Evolutionary conservation across 1,139 yeast genomes (phyloP).

Genomic region (Magnusiomyces sp.): DNA sequence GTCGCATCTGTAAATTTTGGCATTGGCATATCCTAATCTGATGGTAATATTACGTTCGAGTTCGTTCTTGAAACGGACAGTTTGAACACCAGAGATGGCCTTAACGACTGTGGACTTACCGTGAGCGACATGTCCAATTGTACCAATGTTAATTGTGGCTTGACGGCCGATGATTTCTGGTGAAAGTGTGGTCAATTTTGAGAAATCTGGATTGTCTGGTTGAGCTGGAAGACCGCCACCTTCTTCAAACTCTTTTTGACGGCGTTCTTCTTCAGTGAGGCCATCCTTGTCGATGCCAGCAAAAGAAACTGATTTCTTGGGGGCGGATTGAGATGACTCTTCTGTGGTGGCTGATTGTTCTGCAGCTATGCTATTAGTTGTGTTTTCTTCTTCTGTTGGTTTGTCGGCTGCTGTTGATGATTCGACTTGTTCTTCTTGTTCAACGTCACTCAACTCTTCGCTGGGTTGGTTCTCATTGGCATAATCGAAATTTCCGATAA

Average conservation of each 20-base stretch:
- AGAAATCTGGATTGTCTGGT: conserved; percentile 79
- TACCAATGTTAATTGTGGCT: conserved; percentile 98
- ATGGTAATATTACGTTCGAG: conserved; percentile 98
- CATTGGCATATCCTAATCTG: conserved; percentile 97
- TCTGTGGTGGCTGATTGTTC: conserved; percentile 14
- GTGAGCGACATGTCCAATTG: conserved; percentile 99
- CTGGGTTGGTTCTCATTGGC: conserved; percentile 35
- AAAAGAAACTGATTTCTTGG: conserved; percentile 74
- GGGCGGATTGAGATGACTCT: conserved; percentile 30
- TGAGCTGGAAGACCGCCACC: conserved; percentile 98
- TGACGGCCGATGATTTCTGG: conserved; percentile 97
- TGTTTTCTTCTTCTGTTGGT: conserved; percentile 21
- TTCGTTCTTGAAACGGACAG: conserved; percentile 97
- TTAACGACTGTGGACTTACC: conserved; percentile 98
- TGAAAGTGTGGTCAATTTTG: conserved; percentile 71
- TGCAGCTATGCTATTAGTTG: conserved; percentile 14
- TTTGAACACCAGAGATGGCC: conserved; percentile 98
- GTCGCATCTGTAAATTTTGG: conserved; percentile 92
- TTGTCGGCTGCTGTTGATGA: not conserved
- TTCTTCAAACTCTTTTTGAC: conserved; percentile 83
- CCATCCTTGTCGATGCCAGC: conserved; percentile 50
- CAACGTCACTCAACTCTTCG: conserved; percentile 46
- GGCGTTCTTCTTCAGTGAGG: conserved; percentile 52
- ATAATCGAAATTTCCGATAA: conserved; percentile 63
- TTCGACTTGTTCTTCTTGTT: conserved; percentile 31